Conservation (phyloP, 345 rosid genomes). For the Zanthoxylum bungeanum region DNA sequence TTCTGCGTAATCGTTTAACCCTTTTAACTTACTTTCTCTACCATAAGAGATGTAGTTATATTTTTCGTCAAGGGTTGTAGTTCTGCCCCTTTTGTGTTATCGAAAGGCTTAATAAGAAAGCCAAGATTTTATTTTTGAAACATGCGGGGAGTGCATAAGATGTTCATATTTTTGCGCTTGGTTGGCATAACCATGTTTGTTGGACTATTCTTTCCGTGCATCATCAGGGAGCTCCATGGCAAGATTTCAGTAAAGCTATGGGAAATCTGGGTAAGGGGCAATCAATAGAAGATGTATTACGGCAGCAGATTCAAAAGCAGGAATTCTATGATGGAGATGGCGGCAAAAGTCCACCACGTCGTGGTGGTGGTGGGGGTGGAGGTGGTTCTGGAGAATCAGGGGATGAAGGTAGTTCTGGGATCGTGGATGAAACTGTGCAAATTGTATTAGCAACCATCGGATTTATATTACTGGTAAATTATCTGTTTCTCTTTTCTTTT, state of each 20-base stretch:
- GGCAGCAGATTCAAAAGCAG: conserved; percentile 56
- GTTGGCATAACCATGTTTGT: too few species aligned
- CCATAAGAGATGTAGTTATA: too few species aligned
- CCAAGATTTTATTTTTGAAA: neutral
- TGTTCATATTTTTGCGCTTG: neutral
- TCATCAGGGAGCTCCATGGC: conserved; percentile 58
- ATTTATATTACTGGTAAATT: conserved; percentile 56
- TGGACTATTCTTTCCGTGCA: neutral
- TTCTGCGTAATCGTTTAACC: too few species aligned
- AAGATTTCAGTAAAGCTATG: conserved; percentile 52
- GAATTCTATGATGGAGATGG: conserved; percentile 46
- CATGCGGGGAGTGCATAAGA: neutral
- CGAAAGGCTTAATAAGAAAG: neutral
- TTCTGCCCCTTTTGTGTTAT: neutral
- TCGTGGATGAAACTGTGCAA: conserved; percentile 57
- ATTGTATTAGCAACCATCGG: conserved; percentile 61
- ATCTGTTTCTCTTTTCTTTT: neutral
- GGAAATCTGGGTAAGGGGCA: conserved; percentile 35
- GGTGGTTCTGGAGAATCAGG: conserved; percentile 37
- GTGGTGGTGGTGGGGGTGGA: conserved; percentile 43
- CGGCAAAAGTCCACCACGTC: conserved; percentile 44
- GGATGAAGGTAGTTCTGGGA: conserved; percentile 48
- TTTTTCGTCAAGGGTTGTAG: too few species aligned
- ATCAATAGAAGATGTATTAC: conserved; percentile 61
- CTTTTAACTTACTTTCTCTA: too few species aligned